Conservation (phyloP, 1,139 yeast species). For the Meyerozyma guilliermondii region DNA sequence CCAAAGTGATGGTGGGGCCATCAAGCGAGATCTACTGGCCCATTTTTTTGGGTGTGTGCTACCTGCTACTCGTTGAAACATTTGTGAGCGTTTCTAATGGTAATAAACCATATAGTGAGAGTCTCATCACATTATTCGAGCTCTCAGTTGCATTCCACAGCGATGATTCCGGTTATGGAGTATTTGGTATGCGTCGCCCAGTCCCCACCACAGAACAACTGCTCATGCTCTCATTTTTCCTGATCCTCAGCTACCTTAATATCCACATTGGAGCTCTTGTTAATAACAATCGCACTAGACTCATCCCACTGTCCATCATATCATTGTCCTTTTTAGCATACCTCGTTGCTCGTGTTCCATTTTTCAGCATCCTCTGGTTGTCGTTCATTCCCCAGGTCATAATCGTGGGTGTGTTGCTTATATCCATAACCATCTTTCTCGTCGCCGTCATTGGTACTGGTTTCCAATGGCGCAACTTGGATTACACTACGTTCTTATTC, state of each 20-base stretch:
- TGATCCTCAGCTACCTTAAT: conserved; percentile 49
- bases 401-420: conserved; percentile 41
- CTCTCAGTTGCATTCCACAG: conserved; percentile 73
- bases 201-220: conserved; percentile 45
- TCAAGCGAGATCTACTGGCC: conserved; percentile 60
- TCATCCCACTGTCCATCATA: conserved; percentile 56
- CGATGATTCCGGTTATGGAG: conserved; percentile 41
- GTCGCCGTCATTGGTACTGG: conserved; percentile 62
- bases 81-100: conserved; percentile 61
- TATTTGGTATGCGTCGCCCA: conserved; percentile 21
- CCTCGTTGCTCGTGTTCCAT: conserved; percentile 19
- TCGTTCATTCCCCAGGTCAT: conserved; percentile 61
- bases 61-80: conserved; percentile 66
- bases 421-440: conserved; percentile 48
- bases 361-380: conserved; percentile 52
- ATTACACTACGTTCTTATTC: conserved; percentile 43
- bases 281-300: conserved; percentile 47
- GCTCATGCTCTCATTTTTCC: conserved; percentile 46
- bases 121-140: conserved; percentile 70
- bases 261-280: conserved; percentile 56
- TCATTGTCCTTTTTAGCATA: conserved; percentile 48
- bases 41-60: conserved; percentile 54
- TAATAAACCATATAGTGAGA: conserved; percentile 53
- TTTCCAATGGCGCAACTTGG: conserved; percentile 37
- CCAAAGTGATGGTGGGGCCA: conserved; percentile 43